These are phyloP conservation scores for Eucalyptus lansdowneana DNA, from an alignment of 345 rosid genomes.

Conservation along the genomic window DNA sequence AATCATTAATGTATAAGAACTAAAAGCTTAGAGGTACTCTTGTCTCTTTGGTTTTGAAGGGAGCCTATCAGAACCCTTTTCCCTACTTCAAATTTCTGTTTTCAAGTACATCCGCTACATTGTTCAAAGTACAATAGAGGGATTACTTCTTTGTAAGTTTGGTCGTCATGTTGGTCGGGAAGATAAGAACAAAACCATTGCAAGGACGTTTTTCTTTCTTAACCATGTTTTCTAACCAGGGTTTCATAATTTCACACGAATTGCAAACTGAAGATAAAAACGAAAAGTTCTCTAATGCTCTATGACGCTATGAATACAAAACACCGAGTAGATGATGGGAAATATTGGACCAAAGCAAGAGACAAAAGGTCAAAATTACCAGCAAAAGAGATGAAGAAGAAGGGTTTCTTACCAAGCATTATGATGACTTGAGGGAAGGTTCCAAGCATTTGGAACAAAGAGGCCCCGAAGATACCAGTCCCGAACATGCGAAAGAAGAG, in stretches of 20 bases:
- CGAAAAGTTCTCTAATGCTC: background rate
- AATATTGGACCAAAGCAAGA: background rate
- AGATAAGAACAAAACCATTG: background rate
- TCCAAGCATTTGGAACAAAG: slow-evolving; percentile 23
- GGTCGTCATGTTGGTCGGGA: background rate
- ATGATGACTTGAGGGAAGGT: slow-evolving; percentile 21
- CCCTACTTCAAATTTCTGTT: background rate
- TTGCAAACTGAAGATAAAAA: background rate
- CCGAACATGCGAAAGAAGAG: slow-evolving; percentile 41
- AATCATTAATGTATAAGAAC: background rate
- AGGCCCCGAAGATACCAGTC: slow-evolving; percentile 39
- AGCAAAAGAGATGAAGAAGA: background rate
- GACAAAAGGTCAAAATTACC: background rate
- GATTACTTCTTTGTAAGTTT: background rate
- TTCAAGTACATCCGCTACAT: background rate
- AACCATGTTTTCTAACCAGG: background rate
- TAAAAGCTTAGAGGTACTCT: background rate
- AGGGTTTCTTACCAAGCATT: slow-evolving; percentile 15
- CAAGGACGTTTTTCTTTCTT: background rate
- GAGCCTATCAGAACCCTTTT: background rate
- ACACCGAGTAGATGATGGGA: background rate
- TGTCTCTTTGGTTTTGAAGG: background rate
- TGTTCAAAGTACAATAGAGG: background rate
- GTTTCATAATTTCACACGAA: background rate
- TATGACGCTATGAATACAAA: background rate